Evolutionary conservation across 352 stramenopile genomes (phyloP).

Genomic region (Phytophthora palmivora): DNA sequence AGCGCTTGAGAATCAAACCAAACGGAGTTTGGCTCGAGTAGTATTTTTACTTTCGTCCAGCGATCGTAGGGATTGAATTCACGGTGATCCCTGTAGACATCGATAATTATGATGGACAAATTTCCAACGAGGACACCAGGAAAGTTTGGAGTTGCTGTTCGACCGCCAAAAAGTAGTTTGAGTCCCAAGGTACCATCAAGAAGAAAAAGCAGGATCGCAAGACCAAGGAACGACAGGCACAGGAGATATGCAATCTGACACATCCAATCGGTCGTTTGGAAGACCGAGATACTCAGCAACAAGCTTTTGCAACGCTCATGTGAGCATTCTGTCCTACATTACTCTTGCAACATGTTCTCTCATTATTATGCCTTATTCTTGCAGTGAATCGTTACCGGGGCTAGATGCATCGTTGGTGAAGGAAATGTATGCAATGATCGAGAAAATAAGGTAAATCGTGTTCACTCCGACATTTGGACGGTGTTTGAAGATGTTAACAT

Average conservation of each 20-base stretch:
- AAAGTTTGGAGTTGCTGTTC: constrained; percentile 8
- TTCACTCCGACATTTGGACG: neutral
- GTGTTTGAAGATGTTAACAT: neutral
- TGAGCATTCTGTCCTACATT: constrained; percentile 18
- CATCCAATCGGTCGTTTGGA: constrained; percentile 62
- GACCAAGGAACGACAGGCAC: constrained; percentile 42
- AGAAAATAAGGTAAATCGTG: constrained; percentile 64
- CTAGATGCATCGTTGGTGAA: constrained; percentile 45
- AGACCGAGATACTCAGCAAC: constrained; percentile 73
- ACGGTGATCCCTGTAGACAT: too few relatives aligned
- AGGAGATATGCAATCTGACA: constrained; percentile 52
- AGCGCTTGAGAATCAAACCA: too few relatives aligned
- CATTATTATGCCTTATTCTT: neutral
- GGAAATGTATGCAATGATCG: constrained; percentile 54
- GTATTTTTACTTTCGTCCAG: neutral
- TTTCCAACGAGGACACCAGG: constrained; percentile 18
- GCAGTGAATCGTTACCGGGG: constrained; percentile 46
- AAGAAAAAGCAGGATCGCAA: constrained; percentile 57
- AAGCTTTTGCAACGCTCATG: constrained; percentile 60
- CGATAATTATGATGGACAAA: constrained; percentile 44
- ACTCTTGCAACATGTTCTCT: neutral
- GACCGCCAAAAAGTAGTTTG: constrained; percentile 6
- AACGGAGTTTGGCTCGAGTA: too few relatives aligned
- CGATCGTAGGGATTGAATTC: too few relatives aligned
- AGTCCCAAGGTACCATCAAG: constrained; percentile 44